Conservation (phyloP, 768 basidiomycete species). For the Leucocoprinus leucothites region DNA sequence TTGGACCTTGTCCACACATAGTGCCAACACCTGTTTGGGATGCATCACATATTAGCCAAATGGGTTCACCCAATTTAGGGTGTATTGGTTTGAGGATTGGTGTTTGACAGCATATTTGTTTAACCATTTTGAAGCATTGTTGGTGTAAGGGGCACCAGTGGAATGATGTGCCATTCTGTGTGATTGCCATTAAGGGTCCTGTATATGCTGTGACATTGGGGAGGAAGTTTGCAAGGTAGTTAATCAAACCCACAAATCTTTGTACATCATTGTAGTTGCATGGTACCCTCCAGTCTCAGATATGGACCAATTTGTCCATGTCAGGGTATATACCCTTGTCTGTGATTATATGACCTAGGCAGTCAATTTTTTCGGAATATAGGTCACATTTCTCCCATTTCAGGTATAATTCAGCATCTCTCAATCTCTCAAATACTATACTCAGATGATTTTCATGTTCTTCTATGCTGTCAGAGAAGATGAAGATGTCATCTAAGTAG, state of each 20-base stretch:
- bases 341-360: constrained; percentile 39
- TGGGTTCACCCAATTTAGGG: constrained; percentile 15
- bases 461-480: constrained; percentile 31
- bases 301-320: constrained; percentile 28
- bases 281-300: constrained; percentile 32
- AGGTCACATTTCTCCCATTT: constrained; percentile 18
- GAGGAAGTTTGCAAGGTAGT: constrained; percentile 35
- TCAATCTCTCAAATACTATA: too few relatives aligned
- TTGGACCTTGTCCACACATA: constrained; percentile 25
- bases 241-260: constrained; percentile 35
- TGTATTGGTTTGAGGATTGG: constrained; percentile 23
- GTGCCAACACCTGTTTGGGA: constrained; percentile 23
- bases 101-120: constrained; percentile 18
- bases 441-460: constrained; percentile 24
- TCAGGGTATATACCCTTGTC: constrained; percentile 34
- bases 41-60: constrained; percentile 27
- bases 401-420: too few relatives aligned
- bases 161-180: constrained; percentile 24
- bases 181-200: constrained; percentile 25
- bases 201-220: constrained; percentile 31
- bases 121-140: constrained; percentile 13
- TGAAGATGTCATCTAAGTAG: constrained; percentile 44
- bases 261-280: constrained; percentile 32
- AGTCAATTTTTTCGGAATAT: constrained; percentile 27
- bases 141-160: constrained; percentile 2